A percentile compares a stretch with the other conserved stretches of the same genome.
These are phyloP conservation scores for Spinellus fusiger DNA, from an alignment of 192 early-diverging fungal species.

Conservation along the genomic window DNA sequence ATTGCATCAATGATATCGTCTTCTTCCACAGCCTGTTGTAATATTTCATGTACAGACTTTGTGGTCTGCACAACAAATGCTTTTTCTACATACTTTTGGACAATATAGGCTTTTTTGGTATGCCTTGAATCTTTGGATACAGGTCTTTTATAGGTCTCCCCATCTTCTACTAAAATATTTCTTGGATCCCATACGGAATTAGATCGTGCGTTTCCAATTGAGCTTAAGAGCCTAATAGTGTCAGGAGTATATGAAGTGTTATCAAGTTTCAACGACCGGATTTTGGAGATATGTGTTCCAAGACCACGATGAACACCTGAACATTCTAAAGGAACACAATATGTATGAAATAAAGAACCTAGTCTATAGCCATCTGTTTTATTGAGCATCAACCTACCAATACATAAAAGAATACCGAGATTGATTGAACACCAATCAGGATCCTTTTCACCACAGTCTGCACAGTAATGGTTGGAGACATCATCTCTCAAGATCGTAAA, in stretches of 20 bases:
- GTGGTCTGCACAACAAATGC: conserved; percentile 33
- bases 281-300: conserved; percentile 71
- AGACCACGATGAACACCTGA: conserved; percentile 67
- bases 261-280: conserved; percentile 65
- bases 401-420: conserved; percentile 62
- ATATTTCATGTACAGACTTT: not conserved
- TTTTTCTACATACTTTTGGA: conserved; percentile 52
- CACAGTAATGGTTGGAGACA: conserved; percentile 50
- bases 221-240: conserved; percentile 47
- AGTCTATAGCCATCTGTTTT: conserved; percentile 8
- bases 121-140: conserved; percentile 38
- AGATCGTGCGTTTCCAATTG: conserved; percentile 57
- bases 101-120: conserved; percentile 50
- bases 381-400: too few relatives aligned
- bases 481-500: conserved; percentile 21
- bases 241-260: conserved; percentile 61
- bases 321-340: conserved; percentile 63
- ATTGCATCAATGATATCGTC: conserved; percentile 38
- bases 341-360: not conserved
- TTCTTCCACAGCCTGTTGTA: conserved; percentile 21
- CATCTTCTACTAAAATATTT: not conserved
- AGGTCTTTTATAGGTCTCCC: conserved; percentile 25
- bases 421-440: conserved; percentile 75
- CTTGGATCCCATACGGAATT: conserved; percentile 61
- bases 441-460: conserved; percentile 58